Evolutionary conservation across 805 yeast species (phyloP), one percentile per base, ranked within the genome.

Genomic region (Wickerhamiella parazyma): DNA sequence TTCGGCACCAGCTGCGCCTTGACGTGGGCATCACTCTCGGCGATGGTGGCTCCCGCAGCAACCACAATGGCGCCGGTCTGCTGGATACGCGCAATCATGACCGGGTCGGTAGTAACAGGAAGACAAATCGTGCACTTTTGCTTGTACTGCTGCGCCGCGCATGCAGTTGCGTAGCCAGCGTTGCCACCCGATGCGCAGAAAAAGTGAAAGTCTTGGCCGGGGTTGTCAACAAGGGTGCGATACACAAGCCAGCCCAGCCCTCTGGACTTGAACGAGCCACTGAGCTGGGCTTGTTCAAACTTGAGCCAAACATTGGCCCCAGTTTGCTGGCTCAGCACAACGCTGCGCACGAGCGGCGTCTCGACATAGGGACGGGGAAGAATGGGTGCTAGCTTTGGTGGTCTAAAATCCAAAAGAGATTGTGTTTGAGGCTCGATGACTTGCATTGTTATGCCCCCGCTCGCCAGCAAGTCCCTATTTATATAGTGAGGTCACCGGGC

Each of bases 91-190:
- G 62, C 59, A 10, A 65, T 61, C 63, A 78, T 73, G 26, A 62
- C 60, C 1, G 58, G 52, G 43, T 69, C 68, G 7, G 80, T 65
- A 6, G 64, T 59, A 0, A 52, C 54, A 1, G 83, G 83, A 1
- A 78, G 69, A 2, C 75, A 79, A 6, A 78, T 80, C 0, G 79
- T 75, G 50, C 79, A 73, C 12, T 49, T 48, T 42, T 53, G 61
- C 31, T 77, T 77, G 62, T 85, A 68, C 47, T 77, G 72, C 45
- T 74, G 75, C 7, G 95, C 93, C 16, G 93, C 80, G 58, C 63
- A 84, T 0, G 96, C 96, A n/a, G 86, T 94, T 51, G 96, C 97
- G 57, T 85, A 94, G 4, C 96, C 97, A 51, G 91, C 96, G 61
- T 87, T 87, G 35, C 97, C 97, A 9, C 95, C 97, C 17, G 95